Evolutionary conservation across 1,284 basidiomycete species (phyloP).

Genomic region (Waitea zeae): DNA sequence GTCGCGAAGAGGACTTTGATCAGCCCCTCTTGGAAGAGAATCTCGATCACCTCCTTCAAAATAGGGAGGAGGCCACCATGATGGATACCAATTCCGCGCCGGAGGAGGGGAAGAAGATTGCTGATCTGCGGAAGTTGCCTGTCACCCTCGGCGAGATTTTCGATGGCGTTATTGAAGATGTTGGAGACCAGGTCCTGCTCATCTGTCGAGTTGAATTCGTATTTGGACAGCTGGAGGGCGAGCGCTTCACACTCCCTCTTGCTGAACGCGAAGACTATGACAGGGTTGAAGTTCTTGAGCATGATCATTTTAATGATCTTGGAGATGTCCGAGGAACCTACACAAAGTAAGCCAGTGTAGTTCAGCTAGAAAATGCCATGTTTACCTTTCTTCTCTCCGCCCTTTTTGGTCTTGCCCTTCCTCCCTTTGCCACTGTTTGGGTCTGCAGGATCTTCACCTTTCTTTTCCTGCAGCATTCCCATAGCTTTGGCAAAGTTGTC

Average conservation of each 20-base stretch:
- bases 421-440: slow-evolving; percentile 65
- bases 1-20: slow-evolving; percentile 99
- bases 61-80: slow-evolving; percentile 96
- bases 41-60: slow-evolving; percentile 98
- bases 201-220: slow-evolving; percentile 91
- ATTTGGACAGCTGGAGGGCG: slow-evolving; percentile 84
- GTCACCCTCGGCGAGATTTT: slow-evolving; percentile 79
- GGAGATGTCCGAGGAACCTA: slow-evolving; percentile 87
- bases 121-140: slow-evolving; percentile 87
- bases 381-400: slow-evolving; percentile 78
- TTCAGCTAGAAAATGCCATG: not conserved
- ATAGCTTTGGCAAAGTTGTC: slow-evolving; percentile 98
- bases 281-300: slow-evolving; percentile 95
- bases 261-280: slow-evolving; percentile 97
- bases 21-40: slow-evolving; percentile 97
- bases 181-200: slow-evolving; percentile 81
- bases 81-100: slow-evolving; percentile 96
- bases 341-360: slow-evolving; percentile 3
- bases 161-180: slow-evolving; percentile 93
- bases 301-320: slow-evolving; percentile 99
- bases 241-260: slow-evolving; percentile 95
- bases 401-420: slow-evolving; percentile 84
- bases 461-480: slow-evolving; percentile 74
- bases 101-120: slow-evolving; percentile 84
- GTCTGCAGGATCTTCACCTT: slow-evolving; percentile 90